A percentile compares a stretch with the other conserved stretches of the same genome.
phyloP scores from a whole-genome alignment of 1,284 basidiomycete species.

The Schizophyllum amplum region DNA sequence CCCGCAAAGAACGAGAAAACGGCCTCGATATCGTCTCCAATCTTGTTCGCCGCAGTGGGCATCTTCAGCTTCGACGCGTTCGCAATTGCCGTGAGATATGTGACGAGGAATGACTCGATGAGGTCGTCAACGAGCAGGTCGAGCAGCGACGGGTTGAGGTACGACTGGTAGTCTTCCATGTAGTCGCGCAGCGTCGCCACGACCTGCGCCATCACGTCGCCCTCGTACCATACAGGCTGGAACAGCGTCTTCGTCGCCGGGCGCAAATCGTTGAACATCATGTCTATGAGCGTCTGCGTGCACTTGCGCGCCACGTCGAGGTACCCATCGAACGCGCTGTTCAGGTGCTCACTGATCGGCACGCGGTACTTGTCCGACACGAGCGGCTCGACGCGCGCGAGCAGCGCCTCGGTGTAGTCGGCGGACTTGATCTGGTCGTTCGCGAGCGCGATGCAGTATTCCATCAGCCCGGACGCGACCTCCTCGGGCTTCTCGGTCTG shows the following conservation, averaged over 20 bases:
- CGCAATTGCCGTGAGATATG: constrained; percentile 84
- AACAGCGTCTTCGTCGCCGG: constrained; percentile 86
- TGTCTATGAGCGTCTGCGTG: constrained; percentile 88
- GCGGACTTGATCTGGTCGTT: constrained; percentile 98
- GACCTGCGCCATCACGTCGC: constrained; percentile 69
- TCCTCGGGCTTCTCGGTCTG: constrained; percentile 88
- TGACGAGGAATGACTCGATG: constrained; percentile 84
- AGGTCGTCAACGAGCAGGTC: constrained; percentile 93
- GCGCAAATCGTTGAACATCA: constrained; percentile 93
- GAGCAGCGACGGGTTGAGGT: constrained; percentile 86
- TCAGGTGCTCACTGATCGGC: constrained; percentile 79
- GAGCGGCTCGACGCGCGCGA: constrained; percentile 80
- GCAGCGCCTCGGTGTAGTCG: constrained; percentile 85
- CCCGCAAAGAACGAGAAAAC: constrained; percentile 78
- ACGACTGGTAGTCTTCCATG: constrained; percentile 86
- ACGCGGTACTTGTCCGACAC: constrained; percentile 90
- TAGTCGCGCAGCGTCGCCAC: constrained; percentile 97
- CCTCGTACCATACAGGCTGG: constrained; percentile 83
- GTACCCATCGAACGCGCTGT: constrained; percentile 97
- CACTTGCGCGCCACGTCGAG: constrained; percentile 97
- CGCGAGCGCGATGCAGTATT: constrained; percentile 96
- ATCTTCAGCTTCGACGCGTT: constrained; percentile 85
- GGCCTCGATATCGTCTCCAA: constrained; percentile 76
- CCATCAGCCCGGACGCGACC: constrained; percentile 81
- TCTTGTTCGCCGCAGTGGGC: constrained; percentile 75